Evolutionary conservation across 768 basidiomycete genomes (phyloP).

Genomic region (Astraeus odoratus): DNA sequence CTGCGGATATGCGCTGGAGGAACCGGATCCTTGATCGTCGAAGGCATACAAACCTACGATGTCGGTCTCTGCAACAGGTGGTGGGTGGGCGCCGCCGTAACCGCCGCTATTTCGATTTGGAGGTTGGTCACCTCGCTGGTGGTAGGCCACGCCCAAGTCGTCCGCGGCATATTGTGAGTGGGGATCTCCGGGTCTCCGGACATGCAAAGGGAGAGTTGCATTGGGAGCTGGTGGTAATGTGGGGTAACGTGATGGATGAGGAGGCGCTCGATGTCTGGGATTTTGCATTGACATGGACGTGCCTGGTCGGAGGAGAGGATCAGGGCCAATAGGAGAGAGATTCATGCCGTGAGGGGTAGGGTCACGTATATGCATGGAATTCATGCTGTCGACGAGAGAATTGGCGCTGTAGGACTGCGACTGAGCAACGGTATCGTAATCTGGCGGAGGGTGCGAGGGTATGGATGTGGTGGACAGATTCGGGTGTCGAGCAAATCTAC

Average conservation of each 20-base stretch:
- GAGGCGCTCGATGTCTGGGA: slow-evolving; percentile 22
- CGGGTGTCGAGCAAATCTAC: slow-evolving; percentile 34
- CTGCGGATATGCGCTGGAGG: slow-evolving; percentile 25
- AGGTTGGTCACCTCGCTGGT: slow-evolving; percentile 7
- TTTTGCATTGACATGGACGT: slow-evolving; percentile 51
- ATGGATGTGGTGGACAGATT: slow-evolving; percentile 45
- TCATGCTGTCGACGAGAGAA: slow-evolving; percentile 43
- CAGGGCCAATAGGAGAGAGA: slow-evolving; percentile 24
- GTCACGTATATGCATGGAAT: slow-evolving; percentile 46
- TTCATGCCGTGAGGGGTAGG: slow-evolving; percentile 27
- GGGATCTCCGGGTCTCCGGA: slow-evolving; percentile 18
- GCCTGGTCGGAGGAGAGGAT: slow-evolving; percentile 47
- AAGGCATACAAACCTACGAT: slow-evolving; percentile 32
- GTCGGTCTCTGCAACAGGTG: slow-evolving; percentile 29
- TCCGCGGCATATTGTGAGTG: slow-evolving; percentile 28
- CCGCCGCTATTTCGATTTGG: slow-evolving; percentile 22
- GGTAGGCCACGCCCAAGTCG: slow-evolving; percentile 17
- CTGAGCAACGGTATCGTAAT: slow-evolving; percentile 23
- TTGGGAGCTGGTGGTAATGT: slow-evolving; percentile 32
- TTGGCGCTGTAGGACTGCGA: slow-evolving; percentile 40
- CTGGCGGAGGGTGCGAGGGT: slow-evolving; percentile 31
- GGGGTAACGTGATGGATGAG: slow-evolving; percentile 33
- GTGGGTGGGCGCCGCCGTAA: slow-evolving; percentile 20
- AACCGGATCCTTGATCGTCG: slow-evolving; percentile 27
- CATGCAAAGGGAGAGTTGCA: slow-evolving; percentile 14